phyloP scores from a whole-genome alignment of 202 grass and related monocot genomes.

The Zizania palustris region DNA sequence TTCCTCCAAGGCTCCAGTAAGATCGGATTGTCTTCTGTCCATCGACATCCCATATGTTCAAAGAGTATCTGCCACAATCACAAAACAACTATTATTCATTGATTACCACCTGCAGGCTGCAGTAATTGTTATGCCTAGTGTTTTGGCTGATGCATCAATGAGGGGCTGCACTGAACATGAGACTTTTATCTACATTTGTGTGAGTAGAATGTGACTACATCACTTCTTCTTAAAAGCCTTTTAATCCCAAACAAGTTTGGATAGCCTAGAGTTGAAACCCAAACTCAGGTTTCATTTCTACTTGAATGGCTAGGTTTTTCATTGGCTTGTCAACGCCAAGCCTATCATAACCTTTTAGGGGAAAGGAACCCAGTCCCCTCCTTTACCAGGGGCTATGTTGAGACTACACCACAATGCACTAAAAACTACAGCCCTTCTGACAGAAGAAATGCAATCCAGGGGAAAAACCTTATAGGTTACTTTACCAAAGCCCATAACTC shows the following conservation, averaged over 20 bases:
- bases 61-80: constrained; percentile 56
- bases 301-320: too few species aligned
- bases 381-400: too few species aligned
- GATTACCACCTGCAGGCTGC: background rate
- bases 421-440: background rate
- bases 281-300: too few species aligned
- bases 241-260: too few species aligned
- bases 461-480: background rate
- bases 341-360: background rate
- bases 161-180: background rate
- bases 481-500: background rate
- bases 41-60: constrained; percentile 92
- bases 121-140: background rate
- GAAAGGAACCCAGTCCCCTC: too few species aligned
- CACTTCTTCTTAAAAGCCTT: too few species aligned
- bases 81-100: background rate
- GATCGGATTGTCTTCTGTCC: constrained; percentile 91
- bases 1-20: constrained; percentile 68
- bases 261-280: too few species aligned
- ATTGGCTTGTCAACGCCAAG: too few species aligned
- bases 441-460: background rate
- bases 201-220: background rate
- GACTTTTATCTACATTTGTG: background rate
- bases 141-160: background rate
- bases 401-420: background rate